Conservation (phyloP, 805 yeast species). For the Ogataea neopini region DNA sequence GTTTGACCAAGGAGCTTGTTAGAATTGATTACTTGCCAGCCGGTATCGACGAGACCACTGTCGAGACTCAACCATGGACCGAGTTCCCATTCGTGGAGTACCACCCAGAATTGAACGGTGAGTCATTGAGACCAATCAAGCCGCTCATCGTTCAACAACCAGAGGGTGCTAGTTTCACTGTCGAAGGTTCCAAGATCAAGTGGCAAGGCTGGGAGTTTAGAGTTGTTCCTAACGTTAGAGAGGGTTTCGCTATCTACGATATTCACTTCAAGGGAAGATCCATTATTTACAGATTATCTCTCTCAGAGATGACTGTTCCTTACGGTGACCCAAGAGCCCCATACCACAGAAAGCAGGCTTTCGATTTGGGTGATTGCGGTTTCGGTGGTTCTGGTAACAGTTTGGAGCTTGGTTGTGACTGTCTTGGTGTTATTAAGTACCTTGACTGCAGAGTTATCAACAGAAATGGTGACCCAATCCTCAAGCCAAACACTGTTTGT, state of each 20-base stretch:
- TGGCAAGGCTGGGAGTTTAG: constrained; percentile 90
- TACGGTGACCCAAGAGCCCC: constrained; percentile 86
- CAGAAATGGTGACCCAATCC: constrained; percentile 59
- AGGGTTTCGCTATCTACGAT: constrained; percentile 76
- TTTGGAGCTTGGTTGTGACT: constrained; percentile 74
- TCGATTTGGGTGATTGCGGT: constrained; percentile 84
- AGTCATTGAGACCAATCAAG: constrained; percentile 56
- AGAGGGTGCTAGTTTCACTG: constrained; percentile 72
- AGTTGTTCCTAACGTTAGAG: constrained; percentile 69
- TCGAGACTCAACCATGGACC: constrained; percentile 62
- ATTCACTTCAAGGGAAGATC: constrained; percentile 76
- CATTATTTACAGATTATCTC: constrained; percentile 66
- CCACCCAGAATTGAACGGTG: constrained; percentile 69
- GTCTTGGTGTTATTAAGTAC: constrained; percentile 77
- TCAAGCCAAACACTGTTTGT: constrained; percentile 71
- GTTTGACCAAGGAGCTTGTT: constrained; percentile 56
- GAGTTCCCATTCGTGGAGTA: constrained; percentile 65
- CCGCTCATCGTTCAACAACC: constrained; percentile 74
- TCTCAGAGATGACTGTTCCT: constrained; percentile 87
- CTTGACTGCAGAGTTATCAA: constrained; percentile 60
- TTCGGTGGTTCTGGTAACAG: constrained; percentile 74
- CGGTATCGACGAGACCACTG: constrained; percentile 59
- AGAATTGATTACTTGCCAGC: constrained; percentile 76
- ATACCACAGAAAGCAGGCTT: constrained; percentile 83
- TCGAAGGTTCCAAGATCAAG: constrained; percentile 57